Base-by-base conservation (phyloP, 164 flowering plant genomes). In the Cinnamomum micranthum region DNA sequence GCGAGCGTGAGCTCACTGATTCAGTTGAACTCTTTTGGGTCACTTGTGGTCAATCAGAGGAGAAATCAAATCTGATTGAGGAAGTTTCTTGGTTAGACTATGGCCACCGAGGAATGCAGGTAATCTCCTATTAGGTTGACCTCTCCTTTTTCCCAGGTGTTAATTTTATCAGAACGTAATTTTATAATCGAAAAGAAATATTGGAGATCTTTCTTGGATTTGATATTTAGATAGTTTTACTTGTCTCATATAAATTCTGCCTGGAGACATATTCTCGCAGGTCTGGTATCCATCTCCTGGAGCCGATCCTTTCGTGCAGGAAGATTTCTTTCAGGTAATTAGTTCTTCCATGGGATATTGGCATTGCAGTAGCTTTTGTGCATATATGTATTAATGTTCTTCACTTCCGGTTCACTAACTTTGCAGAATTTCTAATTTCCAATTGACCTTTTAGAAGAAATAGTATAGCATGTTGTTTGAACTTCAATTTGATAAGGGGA, bases 271-370 rank as follows among this genome's bases (percentile, higher is more conserved):
- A 62, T 78, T 73, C 74, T 85, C 86, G 69, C 92, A 93, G 99
- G 97, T 95, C 63, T 95, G 99, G 97, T 95, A 95, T 90, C 97
- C 99, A 70, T 95, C 96, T 86, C 91, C 86, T 77, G 99, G 99
- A 70, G 92, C 74, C 75, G 92, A 95, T 63, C 83, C 92, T 50
- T 95, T 87, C 82, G 88, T 87, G 85, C 98, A 93, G 89, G 99
- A 95, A 82, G 99, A 92, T 77, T 95, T 95, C 80, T 87, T 95
- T 85, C 99, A 95, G 95, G 99, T 95, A 82, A 66, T 73, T 58
- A 70, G 52, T 58, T 25, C 33, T 60, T 20, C 58, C 13, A 68
- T 31, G 59, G 31, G 22, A 72, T 72, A 5, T 27, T 3, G 50
- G 41, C 3, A n/a, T 66, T 41, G 47, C 47, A 41, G 47, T 41